Conservation (phyloP, 73 alveolate species). For the Tetrahymena elliotti region DNA sequence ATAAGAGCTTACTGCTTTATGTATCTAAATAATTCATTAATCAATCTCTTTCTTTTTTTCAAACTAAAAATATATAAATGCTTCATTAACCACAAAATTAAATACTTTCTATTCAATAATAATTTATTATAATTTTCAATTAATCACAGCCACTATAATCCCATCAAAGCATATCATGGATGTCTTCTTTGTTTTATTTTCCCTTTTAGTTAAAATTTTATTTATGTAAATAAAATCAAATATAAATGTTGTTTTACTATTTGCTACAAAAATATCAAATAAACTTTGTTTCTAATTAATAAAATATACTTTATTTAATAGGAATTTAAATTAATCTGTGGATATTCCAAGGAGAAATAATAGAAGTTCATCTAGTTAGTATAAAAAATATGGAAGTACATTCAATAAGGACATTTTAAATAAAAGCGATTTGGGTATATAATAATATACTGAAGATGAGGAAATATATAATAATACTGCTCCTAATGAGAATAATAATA, state of each 20-base stretch:
- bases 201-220: no score
- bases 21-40: background rate
- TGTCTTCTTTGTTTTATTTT: no score
- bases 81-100: background rate
- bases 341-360: background rate
- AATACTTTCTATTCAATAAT: background rate
- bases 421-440: background rate
- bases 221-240: no score
- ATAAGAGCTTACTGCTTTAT: background rate
- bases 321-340: background rate
- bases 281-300: no score
- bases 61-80: background rate
- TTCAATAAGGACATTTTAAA: background rate
- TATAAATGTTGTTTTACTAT: no score
- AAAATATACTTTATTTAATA: background rate
- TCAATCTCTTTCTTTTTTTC: background rate
- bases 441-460: background rate
- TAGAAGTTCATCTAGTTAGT: background rate
- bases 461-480: background rate
- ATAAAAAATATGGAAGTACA: background rate
- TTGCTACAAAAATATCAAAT: no score
- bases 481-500: background rate
- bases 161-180: no score
- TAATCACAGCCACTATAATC: no score
- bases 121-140: no score